Evolutionary conservation across 2,329 filamentous ascomycete genomes (phyloP), one percentile per base, ranked within the genome.

Genomic region (Xylariomycetidae sp.): DNA sequence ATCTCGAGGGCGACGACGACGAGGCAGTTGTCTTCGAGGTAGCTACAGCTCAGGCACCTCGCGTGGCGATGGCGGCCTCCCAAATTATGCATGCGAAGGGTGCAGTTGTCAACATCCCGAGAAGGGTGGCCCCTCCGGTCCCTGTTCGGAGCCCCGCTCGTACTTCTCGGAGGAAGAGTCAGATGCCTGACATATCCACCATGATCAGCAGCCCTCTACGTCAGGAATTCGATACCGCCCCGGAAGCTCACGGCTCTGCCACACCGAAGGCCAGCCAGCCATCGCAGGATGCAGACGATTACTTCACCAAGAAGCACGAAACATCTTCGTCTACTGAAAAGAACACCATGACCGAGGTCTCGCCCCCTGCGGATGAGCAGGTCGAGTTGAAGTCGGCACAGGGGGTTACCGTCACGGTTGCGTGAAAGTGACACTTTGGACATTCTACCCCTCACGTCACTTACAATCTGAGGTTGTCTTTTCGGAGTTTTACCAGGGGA

Each of bases 31-130:
- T 88, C 19, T 83, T 79, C 39, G 79, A 85, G 48, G 73, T 85
- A 32, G 76, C 67, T 10, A 65, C 71, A 4, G 67, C 74, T 12
- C 65, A 71, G 14, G 70, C 76, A 40, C 70, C 72, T 12, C 68
- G 71, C 6, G 72, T 77, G 32, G 72, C 76, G 25, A 68, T 75
- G 26, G 65, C 77, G 29, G 72, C 74, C 3, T 77, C 82, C 2
- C 76, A 82, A 34, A 72, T 78, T 35, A 77, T 88, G 36, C 70
- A 74, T 19, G 82, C 78, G 24, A 82, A 85, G 52, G 85, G 87
- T 16, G 82, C 82, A 31, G 67, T 95, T 31, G 85, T 95, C 18
- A 88, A 78, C 28, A 94, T 95, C 38, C 79, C 85, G 10, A 93
- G 90, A 61, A 75, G 87, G 22, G 61, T 80, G 1, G 76, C 86